Evolutionary conservation across 2,329 filamentous ascomycete genomes (phyloP).

Genomic region (Epichloe uncinata): DNA sequence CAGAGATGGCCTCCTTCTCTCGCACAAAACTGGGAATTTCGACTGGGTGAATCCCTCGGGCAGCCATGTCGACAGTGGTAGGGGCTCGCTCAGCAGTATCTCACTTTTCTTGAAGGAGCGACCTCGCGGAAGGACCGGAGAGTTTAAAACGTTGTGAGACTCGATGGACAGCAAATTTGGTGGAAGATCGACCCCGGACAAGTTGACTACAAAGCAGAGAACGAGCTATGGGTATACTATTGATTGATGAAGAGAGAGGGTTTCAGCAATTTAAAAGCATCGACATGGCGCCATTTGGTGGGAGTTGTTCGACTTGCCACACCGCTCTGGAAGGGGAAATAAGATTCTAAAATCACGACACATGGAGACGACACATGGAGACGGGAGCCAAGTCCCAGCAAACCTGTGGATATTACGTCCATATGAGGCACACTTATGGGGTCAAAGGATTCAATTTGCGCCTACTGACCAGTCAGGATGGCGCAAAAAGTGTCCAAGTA

Average conservation of each 20-base stretch:
- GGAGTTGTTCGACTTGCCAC: not conserved
- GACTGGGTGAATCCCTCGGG: slow-evolving; percentile 12
- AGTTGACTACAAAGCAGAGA: not conserved
- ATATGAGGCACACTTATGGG: not conserved
- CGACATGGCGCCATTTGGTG: not conserved
- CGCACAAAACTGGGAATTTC: slow-evolving; percentile 14
- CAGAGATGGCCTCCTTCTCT: slow-evolving; percentile 13
- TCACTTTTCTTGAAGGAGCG: not conserved
- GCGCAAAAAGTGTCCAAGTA: not conserved
- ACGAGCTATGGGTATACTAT: not conserved
- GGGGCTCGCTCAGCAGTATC: not conserved
- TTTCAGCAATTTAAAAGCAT: not conserved
- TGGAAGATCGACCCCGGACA: not conserved
- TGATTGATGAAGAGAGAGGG: not conserved
- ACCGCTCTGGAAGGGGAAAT: slow-evolving; percentile 1
- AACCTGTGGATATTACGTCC: not conserved
- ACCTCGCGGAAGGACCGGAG: not conserved
- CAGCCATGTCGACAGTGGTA: slow-evolving; percentile 14
- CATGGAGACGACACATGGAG: too few species aligned
- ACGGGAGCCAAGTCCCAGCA: not conserved
- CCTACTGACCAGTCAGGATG: slow-evolving; percentile 6
- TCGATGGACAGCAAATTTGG: not conserved
- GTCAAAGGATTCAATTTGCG: not conserved
- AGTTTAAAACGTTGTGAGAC: not conserved
- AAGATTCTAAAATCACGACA: not conserved